Evolutionary conservation across 805 yeast genomes (phyloP).

Genomic region (Isabelozyma heimii): DNA sequence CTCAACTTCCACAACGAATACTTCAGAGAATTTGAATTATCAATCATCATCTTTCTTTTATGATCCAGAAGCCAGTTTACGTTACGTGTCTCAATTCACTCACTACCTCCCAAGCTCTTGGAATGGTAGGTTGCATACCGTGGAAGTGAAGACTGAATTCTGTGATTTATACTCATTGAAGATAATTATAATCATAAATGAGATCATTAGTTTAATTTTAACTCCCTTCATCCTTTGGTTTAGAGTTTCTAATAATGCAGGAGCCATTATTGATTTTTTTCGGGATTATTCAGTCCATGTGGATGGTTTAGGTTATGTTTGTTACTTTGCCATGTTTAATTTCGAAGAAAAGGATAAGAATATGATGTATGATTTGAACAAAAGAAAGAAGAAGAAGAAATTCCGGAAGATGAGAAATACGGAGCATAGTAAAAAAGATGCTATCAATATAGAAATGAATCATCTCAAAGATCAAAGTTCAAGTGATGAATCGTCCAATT

Average conservation of each 20-base stretch:
- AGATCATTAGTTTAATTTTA: constrained; percentile 74
- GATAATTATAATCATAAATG: constrained; percentile 67
- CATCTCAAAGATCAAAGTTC: constrained; percentile 7
- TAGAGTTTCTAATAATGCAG: constrained; percentile 69
- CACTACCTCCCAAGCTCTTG: constrained; percentile 87
- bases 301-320: constrained; percentile 93
- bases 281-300: constrained; percentile 86
- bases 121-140: constrained; percentile 83
- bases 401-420: constrained; percentile 6
- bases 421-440: constrained; percentile 2
- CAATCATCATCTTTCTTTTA: constrained; percentile 50
- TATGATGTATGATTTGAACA: constrained; percentile 35
- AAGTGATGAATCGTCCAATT: constrained; percentile 10
- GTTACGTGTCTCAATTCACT: constrained; percentile 79
- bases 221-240: constrained; percentile 92
- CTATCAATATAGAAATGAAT: constrained; percentile 10
- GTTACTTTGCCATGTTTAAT: constrained; percentile 91
- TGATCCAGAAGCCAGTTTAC: constrained; percentile 87
- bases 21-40: constrained; percentile 22
- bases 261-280: constrained; percentile 82
- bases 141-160: constrained; percentile 79
- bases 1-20: constrained; percentile 13
- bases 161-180: constrained; percentile 74
- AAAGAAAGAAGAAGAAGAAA: constrained; percentile 12
- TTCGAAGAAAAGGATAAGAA: constrained; percentile 57